Percentiles rank a stretch among this genome's conserved stretches.
phyloP scores from a whole-genome alignment of 2,329 filamentous ascomycete genomes.

The Aspergillus latus region DNA sequence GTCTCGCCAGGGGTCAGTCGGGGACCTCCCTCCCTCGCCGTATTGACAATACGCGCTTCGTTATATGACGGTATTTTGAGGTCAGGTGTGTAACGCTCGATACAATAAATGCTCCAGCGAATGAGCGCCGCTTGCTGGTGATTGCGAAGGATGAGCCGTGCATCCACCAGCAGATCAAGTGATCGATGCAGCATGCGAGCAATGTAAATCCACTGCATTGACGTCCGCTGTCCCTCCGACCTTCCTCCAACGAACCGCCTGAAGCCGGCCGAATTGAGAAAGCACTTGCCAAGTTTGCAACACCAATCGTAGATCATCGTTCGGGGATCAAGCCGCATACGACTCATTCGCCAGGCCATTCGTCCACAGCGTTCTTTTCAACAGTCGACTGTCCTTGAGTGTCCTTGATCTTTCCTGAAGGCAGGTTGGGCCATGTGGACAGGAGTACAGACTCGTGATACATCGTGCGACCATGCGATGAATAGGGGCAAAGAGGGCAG shows the following conservation, averaged over 20 bases:
- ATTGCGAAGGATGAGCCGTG: conserved; percentile 20
- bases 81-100: conserved; percentile 23
- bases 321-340: conserved; percentile 31
- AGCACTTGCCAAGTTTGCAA: conserved; percentile 21
- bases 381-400: conserved; percentile 7
- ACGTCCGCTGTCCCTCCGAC: conserved; percentile 22
- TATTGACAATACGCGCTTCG: conserved; percentile 30
- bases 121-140: conserved; percentile 13
- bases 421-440: conserved; percentile 5
- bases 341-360: conserved; percentile 29
- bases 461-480: not conserved
- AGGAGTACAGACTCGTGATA: conserved; percentile 2
- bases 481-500: conserved; percentile 7
- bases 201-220: conserved; percentile 33
- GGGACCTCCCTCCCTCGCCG: conserved; percentile 18
- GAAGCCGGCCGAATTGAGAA: conserved; percentile 15
- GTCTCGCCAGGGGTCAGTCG: conserved; percentile 10
- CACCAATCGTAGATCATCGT: conserved; percentile 32
- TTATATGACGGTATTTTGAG: conserved; percentile 32
- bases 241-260: conserved; percentile 25
- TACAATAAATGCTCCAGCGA: conserved; percentile 19
- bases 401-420: conserved; percentile 10
- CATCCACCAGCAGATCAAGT: conserved; percentile 56
- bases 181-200: conserved; percentile 59
- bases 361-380: conserved; percentile 18